Conservation (phyloP, 2,329 filamentous ascomycete genomes). For the Stromatinia cepivora region DNA sequence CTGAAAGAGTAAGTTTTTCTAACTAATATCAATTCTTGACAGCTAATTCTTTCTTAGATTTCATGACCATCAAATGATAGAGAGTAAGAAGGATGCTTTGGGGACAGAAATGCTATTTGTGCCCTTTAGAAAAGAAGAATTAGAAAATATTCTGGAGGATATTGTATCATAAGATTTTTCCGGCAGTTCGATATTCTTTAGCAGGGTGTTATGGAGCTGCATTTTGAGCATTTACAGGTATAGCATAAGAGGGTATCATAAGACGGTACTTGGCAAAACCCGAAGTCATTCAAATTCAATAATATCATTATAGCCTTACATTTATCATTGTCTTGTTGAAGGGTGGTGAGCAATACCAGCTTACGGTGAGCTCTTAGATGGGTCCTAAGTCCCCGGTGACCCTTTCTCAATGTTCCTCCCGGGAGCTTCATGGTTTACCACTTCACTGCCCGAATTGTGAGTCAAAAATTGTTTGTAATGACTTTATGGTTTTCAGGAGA, state of each 20-base stretch:
- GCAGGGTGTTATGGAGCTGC: slow-evolving; percentile 23
- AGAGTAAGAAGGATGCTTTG: slow-evolving; percentile 78
- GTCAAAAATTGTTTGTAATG: too few relatives aligned
- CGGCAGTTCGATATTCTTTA: slow-evolving; percentile 20
- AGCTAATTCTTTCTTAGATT: slow-evolving; percentile 55
- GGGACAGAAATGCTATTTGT: slow-evolving; percentile 85
- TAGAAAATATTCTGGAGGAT: slow-evolving; percentile 87
- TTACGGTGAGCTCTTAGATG: background rate
- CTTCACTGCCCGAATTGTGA: too few relatives aligned
- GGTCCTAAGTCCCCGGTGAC: too few relatives aligned
- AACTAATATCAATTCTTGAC: slow-evolving; percentile 34
- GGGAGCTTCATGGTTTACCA: too few relatives aligned
- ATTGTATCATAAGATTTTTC: slow-evolving; percentile 36
- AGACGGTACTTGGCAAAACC: background rate
- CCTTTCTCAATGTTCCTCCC: too few relatives aligned
- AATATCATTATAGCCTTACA: background rate
- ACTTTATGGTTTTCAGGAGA: background rate
- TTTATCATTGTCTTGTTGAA: background rate
- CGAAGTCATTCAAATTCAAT: background rate
- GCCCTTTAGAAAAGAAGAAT: slow-evolving; percentile 82
- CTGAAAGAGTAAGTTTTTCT: slow-evolving; percentile 73
- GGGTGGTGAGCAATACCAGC: background rate
- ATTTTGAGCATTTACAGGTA: slow-evolving; percentile 10
- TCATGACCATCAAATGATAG: slow-evolving; percentile 97
- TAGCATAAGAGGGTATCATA: background rate